phyloP scores from a whole-genome alignment of 139 green algal genomes.

The Mesotaenium endlicherianum region DNA sequence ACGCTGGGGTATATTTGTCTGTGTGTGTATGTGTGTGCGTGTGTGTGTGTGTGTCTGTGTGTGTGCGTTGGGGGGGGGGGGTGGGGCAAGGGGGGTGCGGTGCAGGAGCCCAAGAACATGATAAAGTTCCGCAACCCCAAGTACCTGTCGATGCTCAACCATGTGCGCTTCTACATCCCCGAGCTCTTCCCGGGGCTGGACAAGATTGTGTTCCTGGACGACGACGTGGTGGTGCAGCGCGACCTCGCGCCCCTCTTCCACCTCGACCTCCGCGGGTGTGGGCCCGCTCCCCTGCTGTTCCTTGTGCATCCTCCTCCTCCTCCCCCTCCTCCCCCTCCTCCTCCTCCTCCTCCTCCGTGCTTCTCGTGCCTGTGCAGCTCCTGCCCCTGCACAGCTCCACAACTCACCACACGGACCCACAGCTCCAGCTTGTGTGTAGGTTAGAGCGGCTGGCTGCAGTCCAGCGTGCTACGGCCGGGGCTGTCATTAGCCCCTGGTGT shows the following conservation, averaged over 20 bases:
- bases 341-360: neutral
- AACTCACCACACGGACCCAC: neutral
- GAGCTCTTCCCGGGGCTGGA: constrained; percentile 36
- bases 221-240: constrained; percentile 33
- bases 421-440: too few species aligned
- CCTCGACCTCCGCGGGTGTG: constrained; percentile 18
- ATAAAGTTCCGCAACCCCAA: constrained; percentile 44
- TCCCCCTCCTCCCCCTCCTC: neutral
- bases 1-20: too few species aligned
- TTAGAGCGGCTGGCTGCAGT: too few species aligned
- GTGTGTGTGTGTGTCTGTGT: too few species aligned
- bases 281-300: too few species aligned
- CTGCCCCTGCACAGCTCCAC: neutral
- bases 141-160: constrained; percentile 44
- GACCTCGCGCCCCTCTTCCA: constrained; percentile 19
- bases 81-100: too few species aligned
- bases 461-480: too few species aligned
- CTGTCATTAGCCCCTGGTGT: too few species aligned
- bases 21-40: too few species aligned
- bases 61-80: too few species aligned
- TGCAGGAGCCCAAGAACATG: constrained; percentile 20
- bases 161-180: constrained; percentile 37
- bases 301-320: neutral
- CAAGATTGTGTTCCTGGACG: constrained; percentile 39
- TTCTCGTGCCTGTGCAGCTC: neutral